phyloP scores from a whole-genome alignment of 1,139 yeast species.

The Zhuliangozyma blackwelliae region DNA sequence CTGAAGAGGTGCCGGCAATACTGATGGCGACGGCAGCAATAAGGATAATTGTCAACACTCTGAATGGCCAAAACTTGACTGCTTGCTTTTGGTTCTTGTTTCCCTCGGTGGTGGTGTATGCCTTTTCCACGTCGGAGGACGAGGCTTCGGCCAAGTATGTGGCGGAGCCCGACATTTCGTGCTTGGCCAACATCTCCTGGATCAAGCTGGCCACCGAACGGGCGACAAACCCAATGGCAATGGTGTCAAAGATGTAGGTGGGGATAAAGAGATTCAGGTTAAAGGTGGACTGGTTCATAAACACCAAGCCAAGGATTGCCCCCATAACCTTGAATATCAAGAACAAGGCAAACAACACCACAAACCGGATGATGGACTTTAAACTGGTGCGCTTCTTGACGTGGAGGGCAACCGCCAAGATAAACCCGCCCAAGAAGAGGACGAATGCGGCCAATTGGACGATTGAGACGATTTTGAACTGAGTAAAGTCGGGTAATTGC shows the following conservation, averaged over 20 bases:
- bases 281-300: constrained; percentile 5
- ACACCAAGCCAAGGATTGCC: constrained; percentile 9
- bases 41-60: constrained; percentile 7
- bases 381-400: background rate
- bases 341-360: constrained; percentile 5
- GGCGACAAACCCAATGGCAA: constrained; percentile 9
- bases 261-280: constrained; percentile 8
- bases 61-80: constrained; percentile 8
- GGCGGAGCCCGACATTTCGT: background rate
- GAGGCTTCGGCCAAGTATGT: no score
- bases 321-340: constrained; percentile 8
- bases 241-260: constrained; percentile 11
- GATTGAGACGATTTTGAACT: constrained; percentile 9
- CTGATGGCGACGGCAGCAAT: constrained; percentile 8
- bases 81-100: background rate
- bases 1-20: constrained; percentile 7
- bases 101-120: background rate
- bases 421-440: constrained; percentile 4
- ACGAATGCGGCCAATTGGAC: constrained; percentile 7
- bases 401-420: constrained; percentile 3
- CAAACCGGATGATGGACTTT: constrained; percentile 5
- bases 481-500: constrained; percentile 5
- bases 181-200: constrained; percentile 5
- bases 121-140: background rate
- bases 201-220: constrained; percentile 9